Evolutionary conservation across 139 green algal species (phyloP), one percentile per base, ranked within the genome.

Genomic region (Zygnema cylindricum): DNA sequence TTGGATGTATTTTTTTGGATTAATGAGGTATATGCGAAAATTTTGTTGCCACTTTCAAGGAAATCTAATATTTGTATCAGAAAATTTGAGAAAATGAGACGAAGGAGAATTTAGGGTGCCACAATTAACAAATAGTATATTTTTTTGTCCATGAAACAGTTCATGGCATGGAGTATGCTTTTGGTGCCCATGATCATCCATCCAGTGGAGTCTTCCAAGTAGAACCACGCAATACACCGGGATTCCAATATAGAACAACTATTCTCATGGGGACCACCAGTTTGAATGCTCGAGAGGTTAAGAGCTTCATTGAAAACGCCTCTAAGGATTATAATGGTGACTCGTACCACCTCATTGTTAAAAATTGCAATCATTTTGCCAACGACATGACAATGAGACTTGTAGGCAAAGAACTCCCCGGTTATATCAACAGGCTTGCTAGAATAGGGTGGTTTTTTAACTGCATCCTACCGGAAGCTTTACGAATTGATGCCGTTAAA

Each of bases 351-450:
- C 89, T 98, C 75, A 88, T 98, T 55, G 93, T 97, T 83, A 93
- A 91, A 35, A 98, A 98, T 91, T 98, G 96, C 92, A 98, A 98
- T 86, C 93, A 95, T 84, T 98, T 98, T 88, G 94, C 95, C 0
- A 91, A 77, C 1, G 95, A 97, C 82, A 84, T 98, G 11, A 95
- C 92, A 73, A 40, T 88, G 0, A 86, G 94, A 85, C 93, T 98
- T 43, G 94, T 93, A 1, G 95, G 95, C 23, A 93, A 92, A 33
- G 78, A 84, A 11, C 86, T 95, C 0, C 96, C 96, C 0, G 43
- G 78, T 22, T 98, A 95, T 95, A 83, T 91, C 43, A 91, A 91
- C 36, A 63, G 86, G 2, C 32, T 91, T 1, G 86, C 86, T 1
- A 39, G 42, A 54, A 33, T 90, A 55, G 86, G 35, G 30, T 85